Evolutionary conservation across 1,139 yeast species (phyloP).

Genomic region (Zygotorulaspora mrakii): DNA sequence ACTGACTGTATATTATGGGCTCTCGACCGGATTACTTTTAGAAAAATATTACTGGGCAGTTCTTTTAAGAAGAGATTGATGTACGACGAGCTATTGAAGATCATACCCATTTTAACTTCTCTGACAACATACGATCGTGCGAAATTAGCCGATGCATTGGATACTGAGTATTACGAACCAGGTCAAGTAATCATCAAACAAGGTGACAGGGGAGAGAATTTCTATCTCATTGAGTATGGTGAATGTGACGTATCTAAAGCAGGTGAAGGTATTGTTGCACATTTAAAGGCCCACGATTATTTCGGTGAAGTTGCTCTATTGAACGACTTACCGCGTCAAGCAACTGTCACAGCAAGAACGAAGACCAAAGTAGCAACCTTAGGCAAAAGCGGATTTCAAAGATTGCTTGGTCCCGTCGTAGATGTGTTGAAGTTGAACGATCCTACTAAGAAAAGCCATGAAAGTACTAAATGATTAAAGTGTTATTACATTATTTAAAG

Average conservation of each 20-base stretch:
- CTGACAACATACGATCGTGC: slow-evolving; percentile 82
- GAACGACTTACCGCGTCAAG: slow-evolving; percentile 90
- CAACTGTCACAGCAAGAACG: slow-evolving; percentile 78
- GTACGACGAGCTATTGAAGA: slow-evolving; percentile 86
- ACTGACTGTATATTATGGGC: slow-evolving; percentile 81
- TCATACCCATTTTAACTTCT: slow-evolving; percentile 70
- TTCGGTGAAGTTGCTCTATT: slow-evolving; percentile 94
- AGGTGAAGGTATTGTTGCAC: slow-evolving; percentile 55
- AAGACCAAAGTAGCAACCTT: slow-evolving; percentile 83
- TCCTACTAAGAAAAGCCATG: slow-evolving; percentile 47
- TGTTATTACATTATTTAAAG: neutral
- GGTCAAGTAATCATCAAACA: slow-evolving; percentile 78
- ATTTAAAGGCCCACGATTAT: slow-evolving; percentile 77
- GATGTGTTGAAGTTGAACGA: slow-evolving; percentile 76
- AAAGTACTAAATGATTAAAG: slow-evolving; percentile 6
- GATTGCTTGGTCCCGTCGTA: slow-evolving; percentile 90
- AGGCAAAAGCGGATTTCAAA: slow-evolving; percentile 88
- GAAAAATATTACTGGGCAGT: slow-evolving; percentile 84
- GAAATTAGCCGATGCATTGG: slow-evolving; percentile 90
- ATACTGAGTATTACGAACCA: slow-evolving; percentile 65
- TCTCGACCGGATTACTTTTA: slow-evolving; percentile 86
- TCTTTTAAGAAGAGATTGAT: slow-evolving; percentile 85
- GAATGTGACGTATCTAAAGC: slow-evolving; percentile 66
- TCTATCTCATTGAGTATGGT: slow-evolving; percentile 86
- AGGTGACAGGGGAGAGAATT: slow-evolving; percentile 90